Evolutionary conservation across 2,329 filamentous ascomycete species (phyloP), one percentile per base, ranked within the genome.

Genomic region (Cladophialophora bantiana): DNA sequence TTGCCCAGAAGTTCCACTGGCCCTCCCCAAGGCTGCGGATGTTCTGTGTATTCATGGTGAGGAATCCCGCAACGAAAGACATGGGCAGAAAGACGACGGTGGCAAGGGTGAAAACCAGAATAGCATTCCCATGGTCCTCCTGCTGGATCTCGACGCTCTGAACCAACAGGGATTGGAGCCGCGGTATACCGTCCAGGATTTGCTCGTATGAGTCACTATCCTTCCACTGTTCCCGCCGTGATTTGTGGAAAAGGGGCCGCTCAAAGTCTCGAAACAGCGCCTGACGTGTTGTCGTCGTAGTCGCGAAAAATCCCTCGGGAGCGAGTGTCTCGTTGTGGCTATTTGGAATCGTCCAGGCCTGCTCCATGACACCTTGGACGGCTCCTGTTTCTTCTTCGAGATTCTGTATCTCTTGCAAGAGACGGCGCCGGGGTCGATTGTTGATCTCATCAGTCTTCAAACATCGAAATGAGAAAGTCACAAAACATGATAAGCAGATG

Each of bases 71-170:
- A 32, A 77, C 67, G 40, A 77, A 77, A 5, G 74, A 75, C 26
- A 77, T 58, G 2, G 76, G 76, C 42, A 77, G 59, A 60, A 77
- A 77, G 4, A 76, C 70, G 4, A 75, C 67, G 0, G 76, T 74
- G 7, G 77, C 73, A 26, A 77, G 71, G 0, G 76, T 77, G 58
- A 78, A 77, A 1, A 77, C 69, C 1, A 75, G 58, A 38, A 77
- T 75, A 0, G 75, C 74, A 42, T 73, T 73, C 45, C 69, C 69
- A 20, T 76, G 68, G 42, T 74, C 67, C 20, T 75, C 72, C 50
- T 70, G 64, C 38, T 66, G 68, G 31, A 72, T 68, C 15, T 73
- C 72, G 13, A 70, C 60, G 6, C 34, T 15, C 58, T 61, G 58
- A 10, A 20, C 31, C 55, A 58, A 36, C 13, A 40, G 15, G 31